A percentile compares a stretch with the other conserved stretches of the same genome.
Evolutionary conservation across 2,329 filamentous ascomycete genomes (phyloP).

Genomic region (Aspergillus brasiliensis): DNA sequence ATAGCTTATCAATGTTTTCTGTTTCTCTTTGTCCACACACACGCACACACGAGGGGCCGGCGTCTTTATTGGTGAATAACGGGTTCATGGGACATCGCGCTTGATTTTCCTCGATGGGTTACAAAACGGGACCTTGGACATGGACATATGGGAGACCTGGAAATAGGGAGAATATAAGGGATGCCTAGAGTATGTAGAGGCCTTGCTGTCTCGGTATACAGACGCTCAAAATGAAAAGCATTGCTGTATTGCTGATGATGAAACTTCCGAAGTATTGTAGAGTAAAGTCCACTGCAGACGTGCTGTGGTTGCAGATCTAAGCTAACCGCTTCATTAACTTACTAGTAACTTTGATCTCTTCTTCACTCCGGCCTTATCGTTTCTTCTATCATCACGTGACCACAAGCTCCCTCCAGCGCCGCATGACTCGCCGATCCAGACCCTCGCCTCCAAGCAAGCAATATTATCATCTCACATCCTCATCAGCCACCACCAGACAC

Average conservation of each 20-base stretch:
- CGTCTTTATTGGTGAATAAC: conserved; percentile 25
- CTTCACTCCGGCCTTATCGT: not conserved
- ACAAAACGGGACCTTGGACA: conserved; percentile 28
- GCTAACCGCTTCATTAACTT: too few relatives aligned
- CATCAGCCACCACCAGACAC: not conserved
- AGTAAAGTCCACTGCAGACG: too few relatives aligned
- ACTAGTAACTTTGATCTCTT: too few relatives aligned
- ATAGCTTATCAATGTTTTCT: conserved; percentile 24
- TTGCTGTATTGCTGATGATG: conserved; percentile 2
- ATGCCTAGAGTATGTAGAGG: conserved; percentile 22
- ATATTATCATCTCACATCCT: not conserved
- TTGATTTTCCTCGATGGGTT: conserved; percentile 21
- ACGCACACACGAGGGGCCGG: conserved; percentile 19
- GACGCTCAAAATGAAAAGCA: conserved; percentile 19
- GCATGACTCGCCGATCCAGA: not conserved
- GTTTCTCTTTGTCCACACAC: conserved; percentile 23
- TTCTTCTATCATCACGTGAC: conserved; percentile 4
- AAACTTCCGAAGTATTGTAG: too few relatives aligned
- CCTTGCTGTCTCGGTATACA: conserved; percentile 25
- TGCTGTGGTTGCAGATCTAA: too few relatives aligned
- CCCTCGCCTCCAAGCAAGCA: not conserved
- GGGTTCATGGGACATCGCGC: conserved; percentile 22
- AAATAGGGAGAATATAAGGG: conserved; percentile 23
- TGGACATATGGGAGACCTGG: conserved; percentile 22
- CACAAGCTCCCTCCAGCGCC: not conserved